These are phyloP conservation scores for Rhododendron kiyosumense DNA, from an alignment of 148 eudicot species.

Conservation along the genomic window DNA sequence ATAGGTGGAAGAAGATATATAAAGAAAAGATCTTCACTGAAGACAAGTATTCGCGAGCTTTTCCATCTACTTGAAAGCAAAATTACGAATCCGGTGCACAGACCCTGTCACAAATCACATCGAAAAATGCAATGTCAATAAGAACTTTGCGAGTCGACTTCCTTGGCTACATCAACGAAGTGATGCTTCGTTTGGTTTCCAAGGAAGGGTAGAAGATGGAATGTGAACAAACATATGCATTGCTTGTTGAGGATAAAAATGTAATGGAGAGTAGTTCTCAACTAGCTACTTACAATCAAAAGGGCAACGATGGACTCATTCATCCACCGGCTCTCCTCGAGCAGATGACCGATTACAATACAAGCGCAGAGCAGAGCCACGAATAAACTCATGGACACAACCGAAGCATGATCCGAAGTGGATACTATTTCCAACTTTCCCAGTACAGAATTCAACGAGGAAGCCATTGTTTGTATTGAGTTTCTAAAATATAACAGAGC, in stretches of 20 bases:
- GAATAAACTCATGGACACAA: constrained; percentile 63
- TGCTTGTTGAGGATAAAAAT: not conserved
- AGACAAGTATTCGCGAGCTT: constrained; percentile 52
- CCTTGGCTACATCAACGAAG: not conserved
- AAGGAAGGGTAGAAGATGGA: not conserved
- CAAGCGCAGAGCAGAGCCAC: constrained; percentile 67
- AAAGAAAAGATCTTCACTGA: no score
- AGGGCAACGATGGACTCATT: constrained; percentile 68
- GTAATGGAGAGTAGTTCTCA: not conserved
- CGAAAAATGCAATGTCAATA: not conserved
- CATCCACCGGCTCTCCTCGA: constrained; percentile 71
- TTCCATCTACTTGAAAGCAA: constrained; percentile 53
- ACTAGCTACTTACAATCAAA: constrained; percentile 50
- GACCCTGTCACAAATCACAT: constrained; percentile 42
- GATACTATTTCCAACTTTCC: constrained; percentile 26
- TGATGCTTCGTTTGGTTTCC: not conserved
- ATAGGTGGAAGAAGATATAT: no score
- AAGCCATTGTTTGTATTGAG: constrained; percentile 26
- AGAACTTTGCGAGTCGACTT: not conserved
- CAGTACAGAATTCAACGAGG: constrained; percentile 22
- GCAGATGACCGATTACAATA: constrained; percentile 64
- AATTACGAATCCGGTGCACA: constrained; percentile 50
- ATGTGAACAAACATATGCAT: not conserved
- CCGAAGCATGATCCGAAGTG: constrained; percentile 54
- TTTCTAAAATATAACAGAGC: not conserved